Base-by-base conservation (phyloP, 371 early-diverging fungal genomes). In the Mucor velutinosus region DNA sequence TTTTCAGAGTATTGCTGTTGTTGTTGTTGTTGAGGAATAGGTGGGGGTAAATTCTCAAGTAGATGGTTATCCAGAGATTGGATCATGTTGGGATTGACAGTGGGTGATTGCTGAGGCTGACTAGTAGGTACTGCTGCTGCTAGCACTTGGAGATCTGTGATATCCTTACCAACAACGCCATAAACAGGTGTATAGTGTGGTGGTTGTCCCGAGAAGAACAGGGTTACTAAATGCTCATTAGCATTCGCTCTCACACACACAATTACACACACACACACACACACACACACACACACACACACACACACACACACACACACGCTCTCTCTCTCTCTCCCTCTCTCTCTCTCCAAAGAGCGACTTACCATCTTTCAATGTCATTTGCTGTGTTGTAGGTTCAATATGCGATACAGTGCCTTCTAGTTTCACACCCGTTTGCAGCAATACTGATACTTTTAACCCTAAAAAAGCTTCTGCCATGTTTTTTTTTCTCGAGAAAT, bases 381-480 rank as follows among this genome's bases (percentile, higher is more conserved):
- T 78, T 30, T 79, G 76, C 32, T 85, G 86, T 0, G 83, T 80
- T 55, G 63, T 58, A 3, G 82, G 85, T 30, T 86, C 84, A 33
- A 89, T 77, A 58, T 82, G 73, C 14, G 82, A 77, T 33, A 89
- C 85, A 37, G 72, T 73, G 14, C 89, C 89, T 57, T 79, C 79
- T 14, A 85, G 66, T 27, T 78, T 76, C 19, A 83, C 57, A 19
- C 86, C 87, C 25, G 78, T 77, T 25, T 81, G 81, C 57, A 86
- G 66, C 45, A 75, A 63, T 17, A 86, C 75, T 33, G 77, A 72
- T 56, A 87, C 84, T 47, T 73, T 77, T 43, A 83, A 69, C 37
- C 89, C 89, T 56, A 86, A 66, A 64, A 87, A 89, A 43, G 81
- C 78, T 62, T 85, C 83, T 30, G 87, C 80, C 89, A 89, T 89